These are phyloP conservation scores for Casaregolazyma suthepensis DNA, from an alignment of 1,139 yeast genomes.

Conservation along the genomic window DNA sequence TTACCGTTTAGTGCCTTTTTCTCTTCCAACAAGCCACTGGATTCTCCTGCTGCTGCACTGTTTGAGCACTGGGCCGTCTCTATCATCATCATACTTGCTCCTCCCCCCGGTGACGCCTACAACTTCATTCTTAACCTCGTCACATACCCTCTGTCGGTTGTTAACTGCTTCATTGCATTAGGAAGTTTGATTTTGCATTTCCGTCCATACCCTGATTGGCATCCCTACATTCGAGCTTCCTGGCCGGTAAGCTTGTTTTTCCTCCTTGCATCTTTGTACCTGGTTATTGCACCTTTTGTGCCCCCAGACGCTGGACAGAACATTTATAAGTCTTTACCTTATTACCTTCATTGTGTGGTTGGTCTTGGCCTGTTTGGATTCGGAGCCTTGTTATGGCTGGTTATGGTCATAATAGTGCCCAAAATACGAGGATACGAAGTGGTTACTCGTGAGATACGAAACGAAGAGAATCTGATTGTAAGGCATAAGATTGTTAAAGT, in stretches of 20 bases:
- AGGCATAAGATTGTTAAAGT: slow-evolving; percentile 44
- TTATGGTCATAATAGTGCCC: slow-evolving; percentile 62
- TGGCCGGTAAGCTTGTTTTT: slow-evolving; percentile 60
- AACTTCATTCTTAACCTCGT: slow-evolving; percentile 67
- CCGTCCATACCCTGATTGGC: slow-evolving; percentile 51
- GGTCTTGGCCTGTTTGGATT: slow-evolving; percentile 72
- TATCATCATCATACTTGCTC: slow-evolving; percentile 49
- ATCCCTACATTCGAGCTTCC: slow-evolving; percentile 68
- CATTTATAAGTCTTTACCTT: slow-evolving; percentile 63
- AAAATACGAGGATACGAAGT: slow-evolving; percentile 51
- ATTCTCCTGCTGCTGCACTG: slow-evolving; percentile 49
- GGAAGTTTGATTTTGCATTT: slow-evolving; percentile 64
- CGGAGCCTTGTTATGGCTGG: slow-evolving; percentile 66
- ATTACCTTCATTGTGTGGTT: slow-evolving; percentile 77
- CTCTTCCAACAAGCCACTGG: slow-evolving; percentile 50
- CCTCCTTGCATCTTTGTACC: slow-evolving; percentile 59
- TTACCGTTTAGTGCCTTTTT: slow-evolving; percentile 59
- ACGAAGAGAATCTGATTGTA: slow-evolving; percentile 70
- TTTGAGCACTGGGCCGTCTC: slow-evolving; percentile 51
- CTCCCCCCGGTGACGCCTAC: slow-evolving; percentile 76
- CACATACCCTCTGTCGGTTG: slow-evolving; percentile 67
- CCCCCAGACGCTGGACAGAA: slow-evolving; percentile 64
- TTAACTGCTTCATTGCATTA: slow-evolving; percentile 67
- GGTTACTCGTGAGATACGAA: slow-evolving; percentile 46
- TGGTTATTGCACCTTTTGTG: slow-evolving; percentile 74